Evolutionary conservation across 768 basidiomycete genomes (phyloP), one percentile per base, ranked within the genome.

Genomic region (Suillus americanus): DNA sequence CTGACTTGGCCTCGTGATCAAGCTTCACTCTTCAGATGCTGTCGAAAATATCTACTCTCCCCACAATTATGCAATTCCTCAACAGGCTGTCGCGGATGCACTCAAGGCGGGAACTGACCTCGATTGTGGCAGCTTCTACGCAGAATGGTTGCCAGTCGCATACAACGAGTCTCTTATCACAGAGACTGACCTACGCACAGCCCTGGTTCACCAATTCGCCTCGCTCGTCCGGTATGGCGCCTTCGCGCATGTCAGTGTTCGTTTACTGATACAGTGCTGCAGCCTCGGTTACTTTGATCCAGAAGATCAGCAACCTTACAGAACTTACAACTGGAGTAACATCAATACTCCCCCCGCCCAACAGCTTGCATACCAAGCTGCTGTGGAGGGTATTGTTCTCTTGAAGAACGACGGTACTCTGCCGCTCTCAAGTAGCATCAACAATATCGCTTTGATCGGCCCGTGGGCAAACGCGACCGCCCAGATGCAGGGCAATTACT

Each of bases 351-450:
- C 81, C 3, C 57, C 70, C 9, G 80, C 85, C 1, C 83, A 83
- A 65, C 69, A 77, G 20, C 78, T 88, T 16, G 85, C 85, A 3
- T 75, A 83, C 68, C 76, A 78, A 60, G 84, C 82, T 33, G 85
- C 85, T 4, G 73, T 81, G 5, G 83, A 86, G 69, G 84, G 85
- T 25, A 79, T 86, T 3, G 85, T 85, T 20, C 77, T 89, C 7
- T 76, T 89, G 18, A 89, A 89, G 78, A 90, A 89, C 68, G 85
- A 87, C 63, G 83, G 82, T 16, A 81, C 80, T 7, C 76, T 90
- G 3, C 89, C 88, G 3, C 76, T 89, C 50, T 75, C 79, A 25
- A 69, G 70, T 0, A 76, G 74, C 1, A 73, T 81, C 63, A 83
- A 81, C 62, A 83, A 78, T 9, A 71, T 90, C 20, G 87, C 86